Base-by-base conservation (phyloP, 179 eudicot genomes). In the Gypsophila paniculata region DNA sequence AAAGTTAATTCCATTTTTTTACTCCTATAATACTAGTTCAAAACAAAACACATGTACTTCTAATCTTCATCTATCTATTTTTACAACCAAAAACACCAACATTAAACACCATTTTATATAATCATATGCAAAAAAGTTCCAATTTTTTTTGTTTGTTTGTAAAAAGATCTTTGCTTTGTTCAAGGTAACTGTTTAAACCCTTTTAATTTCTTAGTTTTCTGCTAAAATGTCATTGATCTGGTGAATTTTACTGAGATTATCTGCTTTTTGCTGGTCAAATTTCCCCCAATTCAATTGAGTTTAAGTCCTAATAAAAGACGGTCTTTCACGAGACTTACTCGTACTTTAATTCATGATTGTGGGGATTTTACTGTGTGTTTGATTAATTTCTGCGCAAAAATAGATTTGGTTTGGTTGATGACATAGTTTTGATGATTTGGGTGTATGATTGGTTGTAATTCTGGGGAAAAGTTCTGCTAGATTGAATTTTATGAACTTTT, bases 381-480 rank as follows among this genome's bases (percentile, higher is more conserved):
- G 29, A 21, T 21, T 57, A 7, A 21, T 21, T 21, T 18, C 4
- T 5, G 26, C 29, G 12, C 61, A 57, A 57, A 10, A 2, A 21
- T 57, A 12, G 61, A 57, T 22, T 46, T 46, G 9, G 15, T 46
- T 46, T 8, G 52, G 52, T 13, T 46, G 52, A 11, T 46, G 52
- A 46, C 52, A 10, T 12, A 10, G 1, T 1, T 19, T 57, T 22
- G 57, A 18, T n/a, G 17, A 52, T 52, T 18, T 57, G 25, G 9
- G 32, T 22, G 9, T 57, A n/a, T 53, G 58, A 53, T 18, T 53
- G 58, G 8, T n/a, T 3, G 58, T 53, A 53, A 5, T 53, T 18
- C 63, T 42, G 71, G 63, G 54, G 79, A 51, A 38, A 69, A 18
- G 0, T 64, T 34, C 18, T 65, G 52, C 19, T 48, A 15, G 64